phyloP scores from a whole-genome alignment of 2,329 filamentous ascomycete species.

The Calonectria naviculata region DNA sequence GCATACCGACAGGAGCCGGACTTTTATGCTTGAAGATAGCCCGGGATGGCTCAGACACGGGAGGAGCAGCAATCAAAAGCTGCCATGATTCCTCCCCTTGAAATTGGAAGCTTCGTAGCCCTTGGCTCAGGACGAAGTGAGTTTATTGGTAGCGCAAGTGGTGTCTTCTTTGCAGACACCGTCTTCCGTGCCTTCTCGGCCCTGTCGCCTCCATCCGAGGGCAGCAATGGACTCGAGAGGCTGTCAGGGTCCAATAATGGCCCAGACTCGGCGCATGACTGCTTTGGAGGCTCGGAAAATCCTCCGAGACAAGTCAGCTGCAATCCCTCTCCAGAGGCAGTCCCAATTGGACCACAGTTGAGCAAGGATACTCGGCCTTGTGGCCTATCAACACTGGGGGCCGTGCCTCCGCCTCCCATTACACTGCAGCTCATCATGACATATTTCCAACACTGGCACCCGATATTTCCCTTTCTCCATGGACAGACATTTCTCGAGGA shows the following conservation, averaged over 20 bases:
- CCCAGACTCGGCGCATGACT: conserved; percentile 30
- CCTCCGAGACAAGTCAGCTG: not conserved
- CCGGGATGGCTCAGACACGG: not conserved
- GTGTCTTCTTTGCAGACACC: conserved; percentile 65
- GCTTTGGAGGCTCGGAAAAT: conserved; percentile 25
- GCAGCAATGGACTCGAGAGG: not conserved
- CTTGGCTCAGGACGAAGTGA: conserved; percentile 45
- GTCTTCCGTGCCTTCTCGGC: conserved; percentile 61
- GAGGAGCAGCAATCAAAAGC: not conserved
- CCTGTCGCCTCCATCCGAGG: not conserved
- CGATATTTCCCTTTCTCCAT: conserved; percentile 62
- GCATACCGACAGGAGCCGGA: not conserved
- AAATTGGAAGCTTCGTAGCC: not conserved
- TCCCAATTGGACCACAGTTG: not conserved
- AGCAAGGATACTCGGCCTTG: not conserved
- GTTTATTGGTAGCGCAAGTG: conserved; percentile 63
- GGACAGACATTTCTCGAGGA: conserved; percentile 59
- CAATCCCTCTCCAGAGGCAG: conserved; percentile 26
- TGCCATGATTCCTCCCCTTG: not conserved
- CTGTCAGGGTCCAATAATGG: not conserved
- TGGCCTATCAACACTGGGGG: conserved; percentile 31
- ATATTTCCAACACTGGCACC: conserved; percentile 64
- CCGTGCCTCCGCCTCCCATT: conserved; percentile 40
- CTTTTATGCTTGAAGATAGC: not conserved
- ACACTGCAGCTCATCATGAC: conserved; percentile 56